Percentiles rank a stretch among this genome's conserved stretches.
Conservation (phyloP, 163 green algal genomes). For the Smithsoniella earleae region DNA sequence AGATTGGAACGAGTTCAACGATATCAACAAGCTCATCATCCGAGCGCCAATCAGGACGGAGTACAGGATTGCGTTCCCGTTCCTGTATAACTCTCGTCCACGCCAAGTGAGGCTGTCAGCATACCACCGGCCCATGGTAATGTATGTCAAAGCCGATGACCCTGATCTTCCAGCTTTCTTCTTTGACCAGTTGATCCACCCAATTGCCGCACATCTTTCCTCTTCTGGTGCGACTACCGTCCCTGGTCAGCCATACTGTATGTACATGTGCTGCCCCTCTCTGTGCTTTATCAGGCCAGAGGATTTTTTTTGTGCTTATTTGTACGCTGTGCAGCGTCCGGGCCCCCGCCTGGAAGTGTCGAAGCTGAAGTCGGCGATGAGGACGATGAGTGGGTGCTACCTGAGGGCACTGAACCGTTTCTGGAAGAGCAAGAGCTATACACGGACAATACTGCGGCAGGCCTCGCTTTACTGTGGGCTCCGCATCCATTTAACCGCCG, state of each 20-base stretch:
- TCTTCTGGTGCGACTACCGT: too few species aligned
- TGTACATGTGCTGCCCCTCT: constrained; percentile 24
- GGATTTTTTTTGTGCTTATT: constrained; percentile 21
- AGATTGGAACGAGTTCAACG: constrained; percentile 99
- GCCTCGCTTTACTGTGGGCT: constrained; percentile 91
- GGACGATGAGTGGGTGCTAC: constrained; percentile 74
- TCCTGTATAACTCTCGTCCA: constrained; percentile 98
- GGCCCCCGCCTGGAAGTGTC: not conserved
- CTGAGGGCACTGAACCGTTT: constrained; percentile 68
- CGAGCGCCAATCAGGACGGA: constrained; percentile 87
- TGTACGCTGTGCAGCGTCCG: too few species aligned
- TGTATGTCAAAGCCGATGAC: constrained; percentile 99
- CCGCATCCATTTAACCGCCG: constrained; percentile 88
- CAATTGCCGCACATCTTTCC: constrained; percentile 61
- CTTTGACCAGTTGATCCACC: constrained; percentile 98
- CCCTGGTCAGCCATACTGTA: too few species aligned
- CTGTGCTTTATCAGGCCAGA: not conserved
- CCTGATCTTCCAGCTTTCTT: constrained; percentile 98
- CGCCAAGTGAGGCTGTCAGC: constrained; percentile 76
- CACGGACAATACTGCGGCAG: constrained; percentile 78
- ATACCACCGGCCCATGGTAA: constrained; percentile 92
- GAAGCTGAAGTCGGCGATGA: constrained; percentile 52
- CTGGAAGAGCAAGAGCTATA: constrained; percentile 63
- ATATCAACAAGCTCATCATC: constrained; percentile 99
- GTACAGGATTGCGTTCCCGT: constrained; percentile 94